phyloP scores from a whole-genome alignment of 176 grass and related monocot genomes.

The Avena atlantica region DNA sequence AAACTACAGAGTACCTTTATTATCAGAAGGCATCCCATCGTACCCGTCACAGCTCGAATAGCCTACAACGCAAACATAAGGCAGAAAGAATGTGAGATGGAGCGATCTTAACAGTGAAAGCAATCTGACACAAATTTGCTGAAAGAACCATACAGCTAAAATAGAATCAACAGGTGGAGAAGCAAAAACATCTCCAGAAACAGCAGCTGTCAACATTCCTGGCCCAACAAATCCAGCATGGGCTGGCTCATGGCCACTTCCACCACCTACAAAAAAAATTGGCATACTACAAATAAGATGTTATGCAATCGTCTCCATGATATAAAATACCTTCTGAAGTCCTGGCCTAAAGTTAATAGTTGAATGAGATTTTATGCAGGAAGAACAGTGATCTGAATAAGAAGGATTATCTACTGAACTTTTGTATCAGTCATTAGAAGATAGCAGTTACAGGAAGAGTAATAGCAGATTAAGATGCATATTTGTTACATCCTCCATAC shows the following conservation, averaged over 20 bases:
- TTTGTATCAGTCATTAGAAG: slow-evolving; percentile 13
- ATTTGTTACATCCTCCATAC: background rate
- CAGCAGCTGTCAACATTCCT: slow-evolving; percentile 97
- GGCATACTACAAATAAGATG: slow-evolving; percentile 25
- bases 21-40: slow-evolving; percentile 97
- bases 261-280: slow-evolving; percentile 75
- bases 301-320: slow-evolving; percentile 9
- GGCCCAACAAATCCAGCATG: slow-evolving; percentile 98
- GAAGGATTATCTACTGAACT: background rate
- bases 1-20: slow-evolving; percentile 68
- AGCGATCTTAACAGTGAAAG: slow-evolving; percentile 32
- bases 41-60: slow-evolving; percentile 97
- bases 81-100: slow-evolving; percentile 36
- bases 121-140: slow-evolving; percentile 9
- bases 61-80: slow-evolving; percentile 65
- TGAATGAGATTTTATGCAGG: slow-evolving; percentile 10
- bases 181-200: slow-evolving; percentile 94
- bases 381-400: slow-evolving; percentile 7
- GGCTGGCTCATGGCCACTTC: slow-evolving; percentile 95
- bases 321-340: background rate
- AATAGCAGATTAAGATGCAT: slow-evolving; percentile 9
- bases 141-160: slow-evolving; percentile 76
- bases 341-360: background rate
- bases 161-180: slow-evolving; percentile 94
- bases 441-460: slow-evolving; percentile 10